These are phyloP conservation scores for Plenodomus lindquistii DNA, from an alignment of 2,329 filamentous ascomycete genomes.

Conservation along the genomic window DNA sequence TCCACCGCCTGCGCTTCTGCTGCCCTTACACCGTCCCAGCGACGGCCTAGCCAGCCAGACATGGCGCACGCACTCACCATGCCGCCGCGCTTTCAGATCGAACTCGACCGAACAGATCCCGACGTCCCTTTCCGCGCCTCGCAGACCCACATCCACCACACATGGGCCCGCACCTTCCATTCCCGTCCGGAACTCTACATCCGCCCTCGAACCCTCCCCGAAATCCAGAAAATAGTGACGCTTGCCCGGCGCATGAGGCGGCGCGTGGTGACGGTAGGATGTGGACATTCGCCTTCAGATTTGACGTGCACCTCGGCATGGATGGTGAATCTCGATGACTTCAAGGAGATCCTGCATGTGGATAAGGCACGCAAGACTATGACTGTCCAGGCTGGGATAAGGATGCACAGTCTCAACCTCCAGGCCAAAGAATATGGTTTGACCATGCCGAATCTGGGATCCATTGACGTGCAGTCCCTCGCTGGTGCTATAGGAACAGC, in stretches of 20 bases:
- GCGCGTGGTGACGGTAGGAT: constrained; percentile 83
- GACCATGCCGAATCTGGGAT: constrained; percentile 89
- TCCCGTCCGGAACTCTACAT: constrained; percentile 90
- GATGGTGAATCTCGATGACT: constrained; percentile 91
- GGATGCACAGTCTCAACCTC: constrained; percentile 73
- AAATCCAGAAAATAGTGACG: constrained; percentile 81
- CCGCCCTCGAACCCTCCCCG: constrained; percentile 74
- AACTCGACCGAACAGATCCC: constrained; percentile 63
- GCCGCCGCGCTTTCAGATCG: constrained; percentile 51
- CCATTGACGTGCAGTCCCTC: constrained; percentile 92
- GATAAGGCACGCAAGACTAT: constrained; percentile 69
- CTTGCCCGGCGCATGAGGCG: constrained; percentile 81
- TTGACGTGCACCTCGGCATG: constrained; percentile 92
- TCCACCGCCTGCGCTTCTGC: background rate
- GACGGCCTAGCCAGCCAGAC: constrained; percentile 4
- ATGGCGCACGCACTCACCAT: constrained; percentile 39
- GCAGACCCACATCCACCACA: constrained; percentile 76
- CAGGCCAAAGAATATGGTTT: constrained; percentile 75
- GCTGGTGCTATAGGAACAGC: constrained; percentile 91
- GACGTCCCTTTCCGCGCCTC: constrained; percentile 76
- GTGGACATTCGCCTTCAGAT: constrained; percentile 88
- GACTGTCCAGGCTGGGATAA: constrained; percentile 85
- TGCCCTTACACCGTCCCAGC: background rate
- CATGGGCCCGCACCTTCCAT: constrained; percentile 93
- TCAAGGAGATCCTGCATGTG: constrained; percentile 71